Conservation (phyloP, 78 protist species). For the Bodo saltans region DNA sequence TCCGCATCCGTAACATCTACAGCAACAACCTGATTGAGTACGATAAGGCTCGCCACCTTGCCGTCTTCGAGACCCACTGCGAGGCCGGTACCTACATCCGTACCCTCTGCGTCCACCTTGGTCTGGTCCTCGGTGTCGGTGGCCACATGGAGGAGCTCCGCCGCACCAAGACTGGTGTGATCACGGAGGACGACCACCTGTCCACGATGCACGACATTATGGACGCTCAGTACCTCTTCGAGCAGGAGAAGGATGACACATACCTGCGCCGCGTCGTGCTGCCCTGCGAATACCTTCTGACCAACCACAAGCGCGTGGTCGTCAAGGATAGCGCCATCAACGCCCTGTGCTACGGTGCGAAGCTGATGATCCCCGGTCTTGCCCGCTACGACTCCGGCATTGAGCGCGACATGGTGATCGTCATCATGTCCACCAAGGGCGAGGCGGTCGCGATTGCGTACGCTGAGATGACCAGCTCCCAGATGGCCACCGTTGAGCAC, state of each 20-base stretch:
- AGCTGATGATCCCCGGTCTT: constrained; percentile 97
- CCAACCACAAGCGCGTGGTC: constrained; percentile 88
- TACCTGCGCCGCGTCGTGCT: constrained; percentile 91
- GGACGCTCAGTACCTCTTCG: constrained; percentile 94
- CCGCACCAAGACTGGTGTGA: constrained; percentile 79
- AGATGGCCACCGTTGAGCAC: constrained; percentile 89
- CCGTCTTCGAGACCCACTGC: constrained; percentile 92
- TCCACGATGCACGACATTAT: constrained; percentile 98
- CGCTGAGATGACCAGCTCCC: constrained; percentile 96
- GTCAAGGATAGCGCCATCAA: constrained; percentile 98
- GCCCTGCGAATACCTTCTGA: constrained; percentile 95
- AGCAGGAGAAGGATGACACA: constrained; percentile 79
- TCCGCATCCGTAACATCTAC: constrained; percentile 96
- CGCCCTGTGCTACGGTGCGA: constrained; percentile 99
- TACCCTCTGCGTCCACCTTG: constrained; percentile 99
- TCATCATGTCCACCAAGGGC: constrained; percentile 98
- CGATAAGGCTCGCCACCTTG: constrained; percentile 87
- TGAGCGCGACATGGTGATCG: constrained; percentile 92
- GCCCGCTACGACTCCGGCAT: constrained; percentile 87
- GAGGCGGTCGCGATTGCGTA: constrained; percentile 98
- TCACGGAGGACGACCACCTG: constrained; percentile 81
- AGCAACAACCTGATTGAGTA: constrained; percentile 85
- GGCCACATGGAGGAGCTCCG: constrained; percentile 98
- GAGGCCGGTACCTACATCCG: constrained; percentile 99
- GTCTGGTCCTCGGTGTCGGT: constrained; percentile 94